phyloP scores from a whole-genome alignment of 768 basidiomycete species.

The Leccinum longicurvipes region DNA sequence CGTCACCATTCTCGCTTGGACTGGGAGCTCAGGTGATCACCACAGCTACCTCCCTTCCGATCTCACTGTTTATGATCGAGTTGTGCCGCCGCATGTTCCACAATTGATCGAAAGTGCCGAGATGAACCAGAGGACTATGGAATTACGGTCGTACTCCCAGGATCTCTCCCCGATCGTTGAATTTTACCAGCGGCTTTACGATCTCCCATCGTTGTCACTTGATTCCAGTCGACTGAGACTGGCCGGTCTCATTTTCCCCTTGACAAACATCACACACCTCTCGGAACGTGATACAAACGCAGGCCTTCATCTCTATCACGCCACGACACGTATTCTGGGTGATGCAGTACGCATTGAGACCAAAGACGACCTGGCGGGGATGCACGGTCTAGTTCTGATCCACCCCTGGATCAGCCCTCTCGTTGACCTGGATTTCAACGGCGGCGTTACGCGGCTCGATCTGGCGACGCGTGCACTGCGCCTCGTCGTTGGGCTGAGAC shows the following conservation, averaged over 20 bases:
- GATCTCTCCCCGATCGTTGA: not conserved
- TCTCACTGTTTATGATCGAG: not conserved
- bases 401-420: not conserved
- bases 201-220: not conserved
- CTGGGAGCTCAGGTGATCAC: not conserved
- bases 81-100: not conserved
- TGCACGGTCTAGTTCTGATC: not conserved
- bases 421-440: not conserved
- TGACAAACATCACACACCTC: not conserved
- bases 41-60: not conserved
- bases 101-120: not conserved
- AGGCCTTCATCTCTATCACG: not conserved
- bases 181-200: not conserved
- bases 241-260: not conserved
- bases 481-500: not conserved
- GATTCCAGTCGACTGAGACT: not conserved
- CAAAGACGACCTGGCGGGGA: not conserved
- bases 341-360: not conserved
- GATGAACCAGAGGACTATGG: not conserved
- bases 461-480: not conserved
- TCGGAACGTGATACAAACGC: not conserved
- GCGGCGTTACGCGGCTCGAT: not conserved
- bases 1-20: not conserved
- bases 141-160: fast-evolving
- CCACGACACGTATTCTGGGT: not conserved